Evolutionary conservation across 192 early-diverging fungal species (phyloP), one percentile per base, ranked within the genome.

Genomic region (Helicostylum pulchrum): DNA sequence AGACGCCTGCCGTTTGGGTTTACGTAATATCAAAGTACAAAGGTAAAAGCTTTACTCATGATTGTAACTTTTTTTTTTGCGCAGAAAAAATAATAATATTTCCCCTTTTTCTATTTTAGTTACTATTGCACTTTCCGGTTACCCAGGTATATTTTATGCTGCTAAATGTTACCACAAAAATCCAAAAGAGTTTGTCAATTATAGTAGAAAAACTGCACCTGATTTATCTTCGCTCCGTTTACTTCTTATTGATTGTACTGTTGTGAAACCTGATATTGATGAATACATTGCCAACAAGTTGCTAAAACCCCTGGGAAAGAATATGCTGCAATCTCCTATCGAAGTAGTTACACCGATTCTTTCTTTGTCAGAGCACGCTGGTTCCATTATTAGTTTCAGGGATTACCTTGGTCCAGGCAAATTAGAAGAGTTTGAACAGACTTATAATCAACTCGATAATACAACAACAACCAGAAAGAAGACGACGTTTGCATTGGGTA

Each of bases 291-390:
- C 67, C n/a, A 57, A 66, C 23, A 70, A 80, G 9, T 72, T 84
- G 17, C 53, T 84, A 36, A 55, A 20, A 1, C 78, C 78, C n/a
- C 39, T 84, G 19, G 78, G 80, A 9, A 67, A 68, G 4, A 60
- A 31, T 23, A 43, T 49, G 32, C 7, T 50, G 4, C 61, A 61
- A 48, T 46, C 61, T 30, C 80, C 83, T 5, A 26, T 74, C 30
- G 64, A 70, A 7, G 85, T 90, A 0, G 66, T 91, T 12, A 84
- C 83, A 2, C 81, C 90, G 0, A 78, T 91, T 62, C 80, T 78
- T 36, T 87, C 84, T 19, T 68, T 91, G 45, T 76, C 88, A 0
- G 90, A 91, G 71, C 86, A 91, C 45, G 90, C 88, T 39, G 88
- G 90, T 9, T 83, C 87, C 70, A 78, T 90, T 34, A 66, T 91